Percentiles rank a stretch among this genome's conserved stretches.
Conservation (phyloP, 352 stramenopile species). For the Phytopythium vexans region DNA sequence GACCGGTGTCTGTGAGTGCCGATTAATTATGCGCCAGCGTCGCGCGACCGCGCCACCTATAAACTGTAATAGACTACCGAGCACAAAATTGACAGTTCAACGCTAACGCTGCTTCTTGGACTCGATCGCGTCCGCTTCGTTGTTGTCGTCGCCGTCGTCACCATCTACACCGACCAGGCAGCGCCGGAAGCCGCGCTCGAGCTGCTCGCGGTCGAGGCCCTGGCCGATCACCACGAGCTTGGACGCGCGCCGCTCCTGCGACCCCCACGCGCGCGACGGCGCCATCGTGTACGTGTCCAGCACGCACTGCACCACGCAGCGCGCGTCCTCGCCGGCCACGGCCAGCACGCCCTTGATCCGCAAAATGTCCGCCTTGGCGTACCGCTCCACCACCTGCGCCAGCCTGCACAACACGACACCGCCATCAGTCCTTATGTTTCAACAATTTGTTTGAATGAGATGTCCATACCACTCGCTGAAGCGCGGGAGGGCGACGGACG, state of each 20-base stretch:
- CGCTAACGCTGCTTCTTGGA: slow-evolving; percentile 31
- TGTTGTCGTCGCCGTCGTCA: not conserved
- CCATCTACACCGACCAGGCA: slow-evolving; percentile 23
- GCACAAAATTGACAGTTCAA: not conserved
- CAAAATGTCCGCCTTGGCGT: slow-evolving; percentile 56
- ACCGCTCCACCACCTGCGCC: slow-evolving; percentile 41
- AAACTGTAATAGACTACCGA: not conserved
- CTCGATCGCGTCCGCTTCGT: slow-evolving; percentile 1
- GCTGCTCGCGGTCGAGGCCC: slow-evolving; percentile 31
- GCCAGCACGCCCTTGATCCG: slow-evolving; percentile 66
- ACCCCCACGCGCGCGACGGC: slow-evolving; percentile 33
- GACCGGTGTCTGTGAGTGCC: slow-evolving; percentile 1
- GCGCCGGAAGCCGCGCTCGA: slow-evolving; percentile 43
- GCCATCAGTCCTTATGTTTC: not conserved
- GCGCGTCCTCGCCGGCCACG: slow-evolving; percentile 32
- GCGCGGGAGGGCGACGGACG: slow-evolving; percentile 36
- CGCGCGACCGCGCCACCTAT: not conserved
- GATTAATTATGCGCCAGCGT: not conserved
- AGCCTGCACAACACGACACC: slow-evolving; percentile 18
- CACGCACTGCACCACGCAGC: slow-evolving; percentile 67
- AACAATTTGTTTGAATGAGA: not conserved
- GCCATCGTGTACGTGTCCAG: slow-evolving; percentile 78
- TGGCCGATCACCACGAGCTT: slow-evolving; percentile 69
- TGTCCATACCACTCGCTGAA: slow-evolving; percentile 54
- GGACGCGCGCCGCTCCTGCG: slow-evolving; percentile 29